A percentile compares a stretch with the other conserved stretches of the same genome.
These are phyloP conservation scores for Beauveria sp. DNA, from an alignment of 2,329 filamentous ascomycete species.

Conservation along the genomic window DNA sequence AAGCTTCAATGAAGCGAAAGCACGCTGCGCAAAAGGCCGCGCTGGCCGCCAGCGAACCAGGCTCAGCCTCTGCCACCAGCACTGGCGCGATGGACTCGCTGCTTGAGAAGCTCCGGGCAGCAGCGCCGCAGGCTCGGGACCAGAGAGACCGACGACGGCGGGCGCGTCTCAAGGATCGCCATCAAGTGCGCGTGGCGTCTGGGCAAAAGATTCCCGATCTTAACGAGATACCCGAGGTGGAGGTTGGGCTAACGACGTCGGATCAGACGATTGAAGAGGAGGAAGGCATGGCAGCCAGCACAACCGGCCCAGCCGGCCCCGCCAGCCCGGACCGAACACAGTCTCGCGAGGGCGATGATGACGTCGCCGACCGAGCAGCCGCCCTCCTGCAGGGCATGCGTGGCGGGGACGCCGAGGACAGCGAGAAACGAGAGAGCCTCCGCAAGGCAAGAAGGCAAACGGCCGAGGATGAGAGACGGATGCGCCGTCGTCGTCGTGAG, in stretches of 20 bases:
- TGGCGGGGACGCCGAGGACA: slow-evolving; percentile 52
- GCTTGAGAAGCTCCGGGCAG: slow-evolving; percentile 88
- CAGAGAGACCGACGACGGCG: slow-evolving; percentile 82
- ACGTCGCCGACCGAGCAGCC: slow-evolving; percentile 79
- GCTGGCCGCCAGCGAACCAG: slow-evolving; percentile 41
- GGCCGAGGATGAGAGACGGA: slow-evolving; percentile 69
- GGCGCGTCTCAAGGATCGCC: slow-evolving; percentile 80
- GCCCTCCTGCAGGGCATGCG: slow-evolving; percentile 78
- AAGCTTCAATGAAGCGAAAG: slow-evolving; percentile 89
- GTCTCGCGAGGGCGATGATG: slow-evolving; percentile 48
- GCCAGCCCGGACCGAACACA: slow-evolving; percentile 24
- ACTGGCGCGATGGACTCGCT: slow-evolving; percentile 94
- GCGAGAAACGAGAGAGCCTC: slow-evolving; percentile 51
- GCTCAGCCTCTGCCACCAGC: slow-evolving; percentile 57
- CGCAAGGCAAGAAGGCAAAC: slow-evolving; percentile 58
- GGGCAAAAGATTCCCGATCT: slow-evolving; percentile 77
- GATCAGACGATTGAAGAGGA: slow-evolving; percentile 39
- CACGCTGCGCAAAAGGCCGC: slow-evolving; percentile 58
- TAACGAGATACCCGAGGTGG: slow-evolving; percentile 53
- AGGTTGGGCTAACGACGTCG: slow-evolving; percentile 29
- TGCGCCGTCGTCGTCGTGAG: slow-evolving; percentile 58
- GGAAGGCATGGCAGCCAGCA: slow-evolving; percentile 23
- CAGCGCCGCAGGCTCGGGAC: slow-evolving; percentile 82
- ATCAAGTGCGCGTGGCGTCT: slow-evolving; percentile 82
- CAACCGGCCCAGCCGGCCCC: slow-evolving; percentile 50